Evolutionary conservation across 179 eudicot species (phyloP).

Genomic region (Monotropa hypopitys): DNA sequence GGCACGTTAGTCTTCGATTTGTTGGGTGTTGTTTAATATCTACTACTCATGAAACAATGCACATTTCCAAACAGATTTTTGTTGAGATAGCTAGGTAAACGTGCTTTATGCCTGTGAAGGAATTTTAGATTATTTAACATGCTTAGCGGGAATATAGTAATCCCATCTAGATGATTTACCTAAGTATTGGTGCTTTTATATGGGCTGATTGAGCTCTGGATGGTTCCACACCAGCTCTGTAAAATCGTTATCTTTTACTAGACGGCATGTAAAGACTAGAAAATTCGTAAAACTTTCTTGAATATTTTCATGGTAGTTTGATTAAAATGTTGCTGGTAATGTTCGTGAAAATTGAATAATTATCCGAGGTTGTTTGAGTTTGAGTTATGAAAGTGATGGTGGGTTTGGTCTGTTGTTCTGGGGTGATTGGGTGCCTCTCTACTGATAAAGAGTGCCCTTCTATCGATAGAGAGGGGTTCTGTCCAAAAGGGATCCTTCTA

Average conservation of each 20-base stretch:
- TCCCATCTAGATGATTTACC: neutral
- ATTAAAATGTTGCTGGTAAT: too few relatives aligned
- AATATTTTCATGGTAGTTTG: too few relatives aligned
- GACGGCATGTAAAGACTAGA: too few relatives aligned
- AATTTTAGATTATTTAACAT: neutral
- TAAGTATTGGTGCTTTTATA: neutral
- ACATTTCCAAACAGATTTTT: neutral
- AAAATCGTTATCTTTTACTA: neutral
- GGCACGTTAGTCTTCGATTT: neutral
- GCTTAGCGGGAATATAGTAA: neutral
- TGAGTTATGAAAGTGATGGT: too few relatives aligned
- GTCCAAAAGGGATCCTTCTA: too few relatives aligned
- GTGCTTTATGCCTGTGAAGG: neutral
- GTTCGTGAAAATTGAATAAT: too few relatives aligned
- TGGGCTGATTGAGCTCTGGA: neutral
- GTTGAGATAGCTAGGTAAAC: neutral
- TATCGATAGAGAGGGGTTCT: too few relatives aligned
- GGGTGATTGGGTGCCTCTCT: too few relatives aligned
- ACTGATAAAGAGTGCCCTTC: too few relatives aligned
- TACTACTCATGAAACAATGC: neutral
- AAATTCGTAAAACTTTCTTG: too few relatives aligned
- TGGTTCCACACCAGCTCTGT: neutral
- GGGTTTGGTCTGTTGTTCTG: too few relatives aligned
- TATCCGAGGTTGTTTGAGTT: too few relatives aligned
- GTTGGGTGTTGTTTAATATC: neutral